Base-by-base conservation (phyloP, 371 early-diverging fungal genomes). In the Mucor mucedo region DNA sequence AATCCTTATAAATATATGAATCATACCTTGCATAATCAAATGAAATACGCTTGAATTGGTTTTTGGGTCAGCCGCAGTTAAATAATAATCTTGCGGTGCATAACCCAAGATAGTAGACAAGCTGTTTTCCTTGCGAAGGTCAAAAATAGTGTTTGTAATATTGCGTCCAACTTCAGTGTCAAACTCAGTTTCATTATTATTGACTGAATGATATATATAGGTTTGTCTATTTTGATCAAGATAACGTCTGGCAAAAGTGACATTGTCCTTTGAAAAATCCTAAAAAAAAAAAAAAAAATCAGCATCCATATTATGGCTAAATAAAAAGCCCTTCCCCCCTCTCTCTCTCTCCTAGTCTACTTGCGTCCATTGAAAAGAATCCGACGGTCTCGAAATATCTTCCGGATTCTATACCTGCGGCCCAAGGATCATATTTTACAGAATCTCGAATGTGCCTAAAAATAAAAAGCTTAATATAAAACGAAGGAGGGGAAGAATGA, bases 381-480 rank as follows among this genome's bases (percentile, higher is more conserved):
- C 84, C 88, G 53, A 88, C 47, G 14, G 88, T 83, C 47, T 88
- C 86, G 69, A 88, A 63, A 73, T 81, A 86, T 9, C 84, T 77
- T 42, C 88, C 88, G 32, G 81, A 75, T 44, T 82, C 76, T 38
- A 88, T 70, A 40, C 83, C 88, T 61, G 74, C 83, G 10, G 83
- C 84, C 66, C 82, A 79, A 8, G 55, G 57, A 67, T 85, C 88
- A 48, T 78, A 84, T 47, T 65, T 54, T 29, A 60, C 72, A 68
- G 82, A 84, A 53, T 88, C 88, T 55, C 88, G 82, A 21, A 81
- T 68, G 65, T 88, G 88, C 8, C 66, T 71, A 55, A 11, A 11
- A 33, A 21, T 14, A 42, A 29, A 21, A 14, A 58, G 33, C 33
- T 13, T 38, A 21, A 30, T 21, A 21, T 21, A 52, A 42, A 39